phyloP scores from a whole-genome alignment of 176 grass and related monocot species.

The Stipa capillata region DNA sequence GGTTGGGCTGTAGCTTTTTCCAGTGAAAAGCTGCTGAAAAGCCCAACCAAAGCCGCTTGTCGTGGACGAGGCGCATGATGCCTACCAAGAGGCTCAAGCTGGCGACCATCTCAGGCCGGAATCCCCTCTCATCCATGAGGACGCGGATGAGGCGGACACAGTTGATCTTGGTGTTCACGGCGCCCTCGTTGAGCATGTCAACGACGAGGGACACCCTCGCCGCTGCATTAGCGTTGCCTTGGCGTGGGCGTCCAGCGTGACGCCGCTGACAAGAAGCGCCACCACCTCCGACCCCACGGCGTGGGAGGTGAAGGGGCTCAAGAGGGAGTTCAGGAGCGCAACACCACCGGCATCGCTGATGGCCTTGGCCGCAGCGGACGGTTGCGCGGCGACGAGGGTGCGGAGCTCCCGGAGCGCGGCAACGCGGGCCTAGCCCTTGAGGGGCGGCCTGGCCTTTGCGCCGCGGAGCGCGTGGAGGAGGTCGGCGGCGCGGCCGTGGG shows the following conservation, averaged over 20 bases:
- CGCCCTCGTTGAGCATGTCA: slow-evolving; percentile 79
- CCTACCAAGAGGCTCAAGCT: slow-evolving; percentile 72
- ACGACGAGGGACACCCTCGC: slow-evolving; percentile 69
- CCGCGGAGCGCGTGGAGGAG: slow-evolving; percentile 51
- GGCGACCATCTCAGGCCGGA: slow-evolving; percentile 65
- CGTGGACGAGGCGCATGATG: slow-evolving; percentile 53
- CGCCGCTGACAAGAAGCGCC: slow-evolving; percentile 50
- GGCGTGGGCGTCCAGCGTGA: slow-evolving; percentile 43
- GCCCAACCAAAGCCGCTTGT: too few species aligned
- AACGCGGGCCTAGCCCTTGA: slow-evolving; percentile 76
- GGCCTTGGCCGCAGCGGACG: slow-evolving; percentile 55
- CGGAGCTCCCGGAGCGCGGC: slow-evolving; percentile 56
- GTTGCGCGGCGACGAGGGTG: slow-evolving; percentile 35
- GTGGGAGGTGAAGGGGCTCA: slow-evolving; percentile 74
- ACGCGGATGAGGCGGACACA: slow-evolving; percentile 57
- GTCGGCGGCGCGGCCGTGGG: slow-evolving; percentile 65
- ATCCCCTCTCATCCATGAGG: slow-evolving; percentile 65
- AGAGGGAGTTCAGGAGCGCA: slow-evolving; percentile 42
- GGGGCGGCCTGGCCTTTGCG: slow-evolving; percentile 29
- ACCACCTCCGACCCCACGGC: slow-evolving; percentile 72
- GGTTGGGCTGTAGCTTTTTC: too few species aligned
- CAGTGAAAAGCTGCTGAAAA: too few species aligned
- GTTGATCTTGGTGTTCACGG: slow-evolving; percentile 68
- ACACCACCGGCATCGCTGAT: slow-evolving; percentile 42
- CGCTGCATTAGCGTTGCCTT: slow-evolving; percentile 62